Evolutionary conservation across 352 stramenopile genomes (phyloP), one percentile per base, ranked within the genome.

Genomic region (Phytophthora gonapodyides): DNA sequence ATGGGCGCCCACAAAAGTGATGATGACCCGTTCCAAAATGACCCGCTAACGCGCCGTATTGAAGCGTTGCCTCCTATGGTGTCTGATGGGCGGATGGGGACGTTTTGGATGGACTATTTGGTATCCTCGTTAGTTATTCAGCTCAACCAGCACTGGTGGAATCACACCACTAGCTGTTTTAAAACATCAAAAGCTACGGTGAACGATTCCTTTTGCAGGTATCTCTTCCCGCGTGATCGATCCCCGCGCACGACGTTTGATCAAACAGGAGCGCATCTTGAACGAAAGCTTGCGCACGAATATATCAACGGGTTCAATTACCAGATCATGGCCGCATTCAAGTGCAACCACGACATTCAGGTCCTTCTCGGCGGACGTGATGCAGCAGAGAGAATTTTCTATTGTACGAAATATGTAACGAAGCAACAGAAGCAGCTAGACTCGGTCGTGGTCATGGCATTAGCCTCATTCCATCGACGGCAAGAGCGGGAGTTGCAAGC

Each of bases 131-230:
- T 53, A 21, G 46, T 53, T n/a, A 16, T 53, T 13, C 33, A 34
- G 8, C 24, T 53, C 6, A 53, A 53, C 21, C 33, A 53, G 46
- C 31, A 43, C 31, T 43, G 46, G 46, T 53, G 46, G 46, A n/a
- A 33, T 7, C 46, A 53, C 21, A 53, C 46, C 8, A 53, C 13
- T 12, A 53, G 7, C 11, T 43, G 46, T 17, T 53, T 53, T 43
- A 53, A 53, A 19, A 15, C 31, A 24, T 53, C 46, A 17, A 43
- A 12, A 6, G 17, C 31, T n/a, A 53, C 46, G 17, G 2, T 5
- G 3, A 12, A 53, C 10, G 30, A 5, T 16, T 37, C 17, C 3
- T 35, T 43, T 9, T 53, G 46, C 11, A 12, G 45, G 16, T 53
- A 53, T 19, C 15, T 7, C 3, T 53, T 53, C 33, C 46, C 31